A percentile compares a stretch with the other conserved stretches of the same genome.
These are phyloP conservation scores for Capillidium heterosporum DNA, from an alignment of 371 early-diverging fungal genomes.

Conservation along the genomic window DNA sequence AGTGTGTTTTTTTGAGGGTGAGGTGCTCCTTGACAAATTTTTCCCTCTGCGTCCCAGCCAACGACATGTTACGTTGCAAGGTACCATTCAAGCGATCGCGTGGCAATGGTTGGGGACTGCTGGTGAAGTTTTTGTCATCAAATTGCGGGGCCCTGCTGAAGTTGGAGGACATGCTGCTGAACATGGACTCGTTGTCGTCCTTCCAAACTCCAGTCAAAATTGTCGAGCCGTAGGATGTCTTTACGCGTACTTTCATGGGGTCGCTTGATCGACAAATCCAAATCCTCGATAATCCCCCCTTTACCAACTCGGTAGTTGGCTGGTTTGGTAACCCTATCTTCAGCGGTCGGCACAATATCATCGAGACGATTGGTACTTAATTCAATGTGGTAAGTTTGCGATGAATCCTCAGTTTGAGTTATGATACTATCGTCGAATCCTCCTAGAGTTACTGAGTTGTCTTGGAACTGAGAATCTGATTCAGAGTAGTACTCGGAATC, in stretches of 20 bases:
- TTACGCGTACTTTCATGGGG: neutral
- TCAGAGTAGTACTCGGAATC: neutral
- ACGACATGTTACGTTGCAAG: neutral
- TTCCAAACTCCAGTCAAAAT: conserved; percentile 2
- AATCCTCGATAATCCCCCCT: conserved; percentile 3
- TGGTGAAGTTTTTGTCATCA: neutral
- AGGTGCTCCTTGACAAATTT: neutral
- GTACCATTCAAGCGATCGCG: neutral
- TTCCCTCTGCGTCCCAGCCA: too few relatives aligned
- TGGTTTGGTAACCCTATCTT: neutral
- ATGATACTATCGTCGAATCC: neutral
- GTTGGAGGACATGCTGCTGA: neutral
- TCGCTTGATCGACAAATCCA: conserved; percentile 2
- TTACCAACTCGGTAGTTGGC: neutral
- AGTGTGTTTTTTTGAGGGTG: neutral
- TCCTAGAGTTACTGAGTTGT: neutral
- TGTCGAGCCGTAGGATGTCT: conserved; percentile 2
- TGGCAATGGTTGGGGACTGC: neutral
- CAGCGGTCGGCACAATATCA: neutral
- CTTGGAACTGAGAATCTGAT: neutral
- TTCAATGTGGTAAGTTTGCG: neutral
- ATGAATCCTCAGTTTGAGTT: neutral
- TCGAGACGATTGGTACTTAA: neutral
- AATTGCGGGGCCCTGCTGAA: neutral
- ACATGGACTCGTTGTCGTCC: neutral